Base-by-base conservation (phyloP, 129 eudicot genomes). In the carrot (Daucus carota) region DNA sequence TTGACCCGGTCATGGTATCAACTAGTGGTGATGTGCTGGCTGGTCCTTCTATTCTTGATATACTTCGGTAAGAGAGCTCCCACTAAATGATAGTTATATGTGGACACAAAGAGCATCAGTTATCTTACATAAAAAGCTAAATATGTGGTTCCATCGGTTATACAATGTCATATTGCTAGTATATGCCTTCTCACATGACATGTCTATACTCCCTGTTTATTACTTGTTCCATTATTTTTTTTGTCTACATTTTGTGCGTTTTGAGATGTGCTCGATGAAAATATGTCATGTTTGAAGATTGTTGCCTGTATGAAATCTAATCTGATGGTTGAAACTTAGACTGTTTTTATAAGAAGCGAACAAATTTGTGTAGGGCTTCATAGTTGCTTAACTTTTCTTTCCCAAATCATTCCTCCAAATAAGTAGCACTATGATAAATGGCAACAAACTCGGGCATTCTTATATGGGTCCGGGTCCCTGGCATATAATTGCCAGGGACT, bases 1-100 rank as follows among this genome's bases (percentile, higher is more conserved):
- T 94, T 66, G 98, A 94, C 85, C 98, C 98, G 75, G 98, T 94
- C 59, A 91, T 94, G 98, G 92, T 94, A 75, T 91, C 98, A 80
- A 94, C 96, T 33, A 94, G 96, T 68, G 98, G 97, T 47, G 90
- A 94, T 81, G 87, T 86, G 80, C 84, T 94, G 77, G 93, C 96
- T 70, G 97, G 93, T 79, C 86, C 97, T 47, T 84, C 88, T 38
- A 79, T 89, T 50, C 88, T 91, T 59, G 84, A 80, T 73, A 72
- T 77, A 20, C 83, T 91, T 41, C 85, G 88, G 98, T 94, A 85
- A 81, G 72, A 54, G 46, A 44, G 62, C 66, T 48, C 73, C 40
- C 2, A 16, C 50, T 6, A 40, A 40, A 38, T 22, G 5, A 20
- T 36, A 70, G 74, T 38, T 70, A 40, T 41, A n/a, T 42, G 8